A percentile compares a stretch with the other conserved stretches of the same genome.
Evolutionary conservation across 257 asterid genomes (phyloP).

Genomic region (Henckelia pumila): DNA sequence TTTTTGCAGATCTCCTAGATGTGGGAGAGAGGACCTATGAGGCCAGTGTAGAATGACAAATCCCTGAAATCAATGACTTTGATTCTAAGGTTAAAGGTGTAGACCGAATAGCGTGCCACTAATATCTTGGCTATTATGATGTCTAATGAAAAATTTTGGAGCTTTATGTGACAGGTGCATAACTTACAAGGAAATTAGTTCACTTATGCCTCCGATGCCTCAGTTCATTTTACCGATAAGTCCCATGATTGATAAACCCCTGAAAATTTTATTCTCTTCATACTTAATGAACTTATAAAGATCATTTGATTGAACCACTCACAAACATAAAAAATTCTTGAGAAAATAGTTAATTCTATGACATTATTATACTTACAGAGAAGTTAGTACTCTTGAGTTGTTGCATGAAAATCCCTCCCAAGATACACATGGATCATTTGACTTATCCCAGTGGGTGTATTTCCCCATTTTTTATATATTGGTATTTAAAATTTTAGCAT

Average conservation of each 20-base stretch:
- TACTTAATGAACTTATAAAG: background rate
- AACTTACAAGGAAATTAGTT: slow-evolving; percentile 75
- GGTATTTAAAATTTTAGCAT: too few species aligned
- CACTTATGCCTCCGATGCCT: slow-evolving; percentile 79
- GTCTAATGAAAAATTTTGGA: background rate
- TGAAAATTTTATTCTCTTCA: slow-evolving; percentile 30
- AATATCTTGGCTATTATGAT: background rate
- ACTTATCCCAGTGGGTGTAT: slow-evolving; percentile 68
- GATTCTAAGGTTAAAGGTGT: slow-evolving; percentile 15
- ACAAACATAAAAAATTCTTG: too few species aligned
- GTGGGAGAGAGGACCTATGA: slow-evolving; percentile 79
- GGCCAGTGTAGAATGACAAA: slow-evolving; percentile 81
- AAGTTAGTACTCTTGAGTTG: slow-evolving; percentile 68
- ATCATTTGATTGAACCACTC: background rate
- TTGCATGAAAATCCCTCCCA: slow-evolving; percentile 92
- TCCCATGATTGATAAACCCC: slow-evolving; percentile 89
- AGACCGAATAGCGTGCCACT: background rate
- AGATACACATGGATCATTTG: slow-evolving; percentile 71
- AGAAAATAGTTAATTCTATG: background rate
- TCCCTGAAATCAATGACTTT: slow-evolving; percentile 52
- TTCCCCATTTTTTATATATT: too few species aligned
- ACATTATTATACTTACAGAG: slow-evolving; percentile 43
- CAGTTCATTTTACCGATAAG: slow-evolving; percentile 67
- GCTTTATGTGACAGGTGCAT: background rate
- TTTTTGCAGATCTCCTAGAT: slow-evolving; percentile 74